These are phyloP conservation scores for Euclidium syriacum DNA, from an alignment of 345 rosid genomes.

Conservation along the genomic window DNA sequence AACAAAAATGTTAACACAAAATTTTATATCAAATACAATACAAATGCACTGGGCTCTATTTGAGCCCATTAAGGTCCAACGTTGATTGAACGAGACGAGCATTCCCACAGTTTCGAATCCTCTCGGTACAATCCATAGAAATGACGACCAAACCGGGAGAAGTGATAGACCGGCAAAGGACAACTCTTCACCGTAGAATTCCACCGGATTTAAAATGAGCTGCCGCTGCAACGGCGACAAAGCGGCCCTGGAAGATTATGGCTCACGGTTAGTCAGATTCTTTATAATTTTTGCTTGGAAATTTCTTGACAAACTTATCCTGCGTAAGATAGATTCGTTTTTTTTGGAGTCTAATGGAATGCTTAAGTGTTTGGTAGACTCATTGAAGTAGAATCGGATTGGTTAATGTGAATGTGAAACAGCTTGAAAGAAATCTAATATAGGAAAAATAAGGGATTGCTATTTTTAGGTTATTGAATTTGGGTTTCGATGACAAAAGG, in stretches of 20 bases:
- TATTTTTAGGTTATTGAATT: background rate
- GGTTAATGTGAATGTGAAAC: background rate
- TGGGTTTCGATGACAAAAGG: background rate
- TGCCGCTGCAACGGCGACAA: background rate
- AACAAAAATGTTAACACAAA: too few species aligned
- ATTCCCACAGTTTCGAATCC: background rate
- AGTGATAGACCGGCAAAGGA: background rate
- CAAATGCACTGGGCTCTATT: too few species aligned
- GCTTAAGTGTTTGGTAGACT: constrained; percentile 3
- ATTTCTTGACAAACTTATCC: background rate
- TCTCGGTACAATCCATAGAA: too few species aligned
- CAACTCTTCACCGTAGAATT: background rate
- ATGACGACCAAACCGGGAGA: background rate
- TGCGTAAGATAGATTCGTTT: background rate
- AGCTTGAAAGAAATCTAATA: background rate
- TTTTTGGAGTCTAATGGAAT: background rate
- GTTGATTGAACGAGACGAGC: too few species aligned
- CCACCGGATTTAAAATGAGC: background rate
- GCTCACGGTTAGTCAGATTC: background rate
- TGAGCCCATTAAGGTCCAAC: too few species aligned
- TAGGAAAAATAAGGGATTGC: background rate
- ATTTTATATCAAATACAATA: too few species aligned
- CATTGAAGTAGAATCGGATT: background rate
- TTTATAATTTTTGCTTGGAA: background rate
- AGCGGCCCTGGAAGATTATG: background rate